Evolutionary conservation across 2,329 filamentous ascomycete genomes (phyloP).

Genomic region (Xylariales sp.): DNA sequence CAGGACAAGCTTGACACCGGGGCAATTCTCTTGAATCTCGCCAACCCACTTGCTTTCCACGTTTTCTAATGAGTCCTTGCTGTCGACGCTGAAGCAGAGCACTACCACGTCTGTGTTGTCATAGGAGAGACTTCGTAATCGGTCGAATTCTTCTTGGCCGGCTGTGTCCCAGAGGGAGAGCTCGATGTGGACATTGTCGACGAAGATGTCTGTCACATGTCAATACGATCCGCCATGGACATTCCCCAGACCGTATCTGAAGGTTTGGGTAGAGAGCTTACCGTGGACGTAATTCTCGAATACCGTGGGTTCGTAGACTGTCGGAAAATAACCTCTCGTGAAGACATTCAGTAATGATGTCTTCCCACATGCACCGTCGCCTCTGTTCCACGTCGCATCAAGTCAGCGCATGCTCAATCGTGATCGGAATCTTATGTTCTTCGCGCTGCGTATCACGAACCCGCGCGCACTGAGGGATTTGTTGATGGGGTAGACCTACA

Average conservation of each 20-base stretch:
- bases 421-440: no score
- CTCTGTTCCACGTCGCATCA: no score
- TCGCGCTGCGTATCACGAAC: no score
- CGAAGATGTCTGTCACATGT: conserved; percentile 75
- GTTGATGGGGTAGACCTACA: neutral
- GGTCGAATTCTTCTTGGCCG: conserved; percentile 98
- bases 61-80: conserved; percentile 94
- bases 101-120: conserved; percentile 97
- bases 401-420: no score
- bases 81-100: conserved; percentile 98
- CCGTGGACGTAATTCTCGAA: conserved; percentile 99
- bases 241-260: no score
- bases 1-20: conserved; percentile 88
- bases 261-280: conserved; percentile 36
- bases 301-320: conserved; percentile 96
- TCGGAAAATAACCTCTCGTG: conserved; percentile 98
- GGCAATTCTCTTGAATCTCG: conserved; percentile 97
- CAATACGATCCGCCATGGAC: conserved; percentile 5
- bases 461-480: no score
- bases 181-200: conserved; percentile 95
- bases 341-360: conserved; percentile 97
- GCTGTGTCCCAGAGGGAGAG: conserved; percentile 97
- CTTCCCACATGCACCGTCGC: conserved; percentile 95
- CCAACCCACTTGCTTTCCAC: conserved; percentile 98
- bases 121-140: conserved; percentile 90